Evolutionary conservation across 768 basidiomycete species (phyloP), one percentile per base, ranked within the genome.

Genomic region (Podaxis sp.): DNA sequence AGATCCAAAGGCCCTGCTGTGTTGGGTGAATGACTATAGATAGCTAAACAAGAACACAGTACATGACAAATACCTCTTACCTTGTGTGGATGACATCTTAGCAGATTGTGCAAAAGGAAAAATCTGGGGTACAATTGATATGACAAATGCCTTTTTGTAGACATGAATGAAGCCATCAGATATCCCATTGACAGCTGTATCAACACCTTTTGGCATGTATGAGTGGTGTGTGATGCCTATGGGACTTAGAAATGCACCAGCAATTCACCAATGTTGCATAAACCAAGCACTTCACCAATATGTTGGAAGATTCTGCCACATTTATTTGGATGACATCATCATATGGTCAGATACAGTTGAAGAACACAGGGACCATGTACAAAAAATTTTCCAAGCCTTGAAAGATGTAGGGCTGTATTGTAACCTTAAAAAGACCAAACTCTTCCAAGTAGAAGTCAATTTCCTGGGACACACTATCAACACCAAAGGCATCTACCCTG

Each of bases 141-240:
- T 71, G 61, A 71, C 68, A 0, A 66, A 73, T 49, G 46, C 63
- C 0, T 73, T 70, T 29, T 73, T 71, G 22, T 70, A 71, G n/a
- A 73, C 67, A 0, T 36, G 59, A 0, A 64, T 73, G 60, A 64
- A 71, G 19, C 66, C 70, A 0, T 62, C 70, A 19, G 65, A 72
- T 24, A 59, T 70, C 2, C 66, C 68, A 9, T 66, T 66, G 22
- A 80, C 78, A 0, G 79, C 77, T 0, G 76, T 81, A 0, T 64
- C 64, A 0, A 82, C 77, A 0, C 79, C 74, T 0, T 74, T 74
- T 24, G 77, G 81, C 0, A 60, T 70, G 0, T 82, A 74, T 59
- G 78, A 83, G 52, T 83, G 75, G 74, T 38, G 66, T 1, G 80
- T 80, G 1, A 81, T 82, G 78, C 79, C 66, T 7, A 69, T 58